phyloP scores from a whole-genome alignment of 768 basidiomycete genomes.

The Xerocomellus chrysenteron region DNA sequence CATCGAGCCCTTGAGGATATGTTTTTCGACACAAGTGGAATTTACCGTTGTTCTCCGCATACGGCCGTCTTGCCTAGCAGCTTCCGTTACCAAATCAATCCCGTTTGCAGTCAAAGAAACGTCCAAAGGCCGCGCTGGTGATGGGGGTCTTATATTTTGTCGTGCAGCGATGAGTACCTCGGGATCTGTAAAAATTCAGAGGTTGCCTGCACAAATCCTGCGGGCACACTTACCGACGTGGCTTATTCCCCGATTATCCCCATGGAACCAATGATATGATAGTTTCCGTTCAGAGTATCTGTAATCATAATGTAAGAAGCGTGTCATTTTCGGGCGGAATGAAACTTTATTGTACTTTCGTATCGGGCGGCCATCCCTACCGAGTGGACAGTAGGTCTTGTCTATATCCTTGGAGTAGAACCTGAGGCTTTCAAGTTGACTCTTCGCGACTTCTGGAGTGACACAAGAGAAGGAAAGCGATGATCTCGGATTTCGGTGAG shows the following conservation, averaged over 20 bases:
- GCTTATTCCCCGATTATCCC: slow-evolving; percentile 54
- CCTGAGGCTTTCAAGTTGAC: slow-evolving; percentile 49
- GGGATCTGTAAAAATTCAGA: slow-evolving; percentile 16
- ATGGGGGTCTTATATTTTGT: slow-evolving; percentile 12
- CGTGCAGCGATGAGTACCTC: slow-evolving; percentile 22
- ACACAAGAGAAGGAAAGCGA: slow-evolving; percentile 69
- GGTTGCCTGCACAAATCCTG: not conserved
- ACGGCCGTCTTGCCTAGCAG: slow-evolving; percentile 40
- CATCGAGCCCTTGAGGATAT: slow-evolving; percentile 54
- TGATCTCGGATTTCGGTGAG: slow-evolving; percentile 53
- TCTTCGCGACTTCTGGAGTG: slow-evolving; percentile 47
- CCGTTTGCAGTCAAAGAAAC: slow-evolving; percentile 32
- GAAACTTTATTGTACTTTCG: slow-evolving; percentile 49
- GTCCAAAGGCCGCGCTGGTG: slow-evolving; percentile 28
- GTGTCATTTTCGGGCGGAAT: not conserved
- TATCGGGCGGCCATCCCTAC: slow-evolving; percentile 55
- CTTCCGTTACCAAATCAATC: slow-evolving; percentile 39
- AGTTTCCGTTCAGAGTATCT: slow-evolving; percentile 59
- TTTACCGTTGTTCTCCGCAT: slow-evolving; percentile 40
- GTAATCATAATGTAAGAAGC: not conserved
- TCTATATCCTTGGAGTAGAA: slow-evolving; percentile 46
- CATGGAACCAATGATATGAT: slow-evolving; percentile 61
- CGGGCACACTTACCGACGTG: slow-evolving; percentile 45
- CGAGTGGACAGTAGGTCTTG: slow-evolving; percentile 55
- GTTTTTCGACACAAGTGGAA: slow-evolving; percentile 45